Percentiles rank a stretch among this genome's conserved stretches.
Conservation (phyloP, 306 rosid species). For the Lathyrus tuberosus region DNA sequence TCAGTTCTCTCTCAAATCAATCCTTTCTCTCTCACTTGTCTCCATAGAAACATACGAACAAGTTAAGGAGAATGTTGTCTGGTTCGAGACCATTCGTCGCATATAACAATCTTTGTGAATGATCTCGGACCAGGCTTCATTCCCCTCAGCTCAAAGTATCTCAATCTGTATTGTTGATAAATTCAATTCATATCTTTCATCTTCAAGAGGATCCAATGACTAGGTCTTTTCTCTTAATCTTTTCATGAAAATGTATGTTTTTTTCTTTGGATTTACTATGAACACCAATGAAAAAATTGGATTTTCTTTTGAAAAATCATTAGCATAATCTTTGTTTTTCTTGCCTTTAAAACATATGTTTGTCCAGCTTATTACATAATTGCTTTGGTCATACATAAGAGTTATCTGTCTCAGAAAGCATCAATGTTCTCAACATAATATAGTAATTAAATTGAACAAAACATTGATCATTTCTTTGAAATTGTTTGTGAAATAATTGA, state of each 20-base stretch:
- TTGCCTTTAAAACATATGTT: background rate
- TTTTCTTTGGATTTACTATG: constrained; percentile 9
- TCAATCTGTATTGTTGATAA: background rate
- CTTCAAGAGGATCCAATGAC: constrained; percentile 26
- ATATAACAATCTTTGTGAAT: constrained; percentile 25
- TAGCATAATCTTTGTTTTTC: constrained; percentile 8
- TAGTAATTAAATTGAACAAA: constrained; percentile 14
- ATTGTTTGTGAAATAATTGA: constrained; percentile 35
- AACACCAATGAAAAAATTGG: background rate
- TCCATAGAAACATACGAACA: constrained; percentile 34
- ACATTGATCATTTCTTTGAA: background rate
- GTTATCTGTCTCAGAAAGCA: constrained; percentile 20
- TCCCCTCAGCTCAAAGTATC: constrained; percentile 69
- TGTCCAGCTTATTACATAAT: constrained; percentile 2
- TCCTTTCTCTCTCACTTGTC: constrained; percentile 32
- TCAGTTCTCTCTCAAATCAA: constrained; percentile 41
- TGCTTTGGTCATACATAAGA: constrained; percentile 31
- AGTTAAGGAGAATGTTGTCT: constrained; percentile 94
- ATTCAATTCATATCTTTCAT: constrained; percentile 21
- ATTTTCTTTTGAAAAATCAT: background rate
- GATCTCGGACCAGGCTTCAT: constrained; percentile 99
- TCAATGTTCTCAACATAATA: background rate
- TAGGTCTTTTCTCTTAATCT: constrained; percentile 13
- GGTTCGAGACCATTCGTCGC: constrained; percentile 78
- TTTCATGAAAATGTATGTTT: constrained; percentile 24